Conservation (phyloP, 2,329 filamentous ascomycete genomes). For the Clarireedia paspali region DNA sequence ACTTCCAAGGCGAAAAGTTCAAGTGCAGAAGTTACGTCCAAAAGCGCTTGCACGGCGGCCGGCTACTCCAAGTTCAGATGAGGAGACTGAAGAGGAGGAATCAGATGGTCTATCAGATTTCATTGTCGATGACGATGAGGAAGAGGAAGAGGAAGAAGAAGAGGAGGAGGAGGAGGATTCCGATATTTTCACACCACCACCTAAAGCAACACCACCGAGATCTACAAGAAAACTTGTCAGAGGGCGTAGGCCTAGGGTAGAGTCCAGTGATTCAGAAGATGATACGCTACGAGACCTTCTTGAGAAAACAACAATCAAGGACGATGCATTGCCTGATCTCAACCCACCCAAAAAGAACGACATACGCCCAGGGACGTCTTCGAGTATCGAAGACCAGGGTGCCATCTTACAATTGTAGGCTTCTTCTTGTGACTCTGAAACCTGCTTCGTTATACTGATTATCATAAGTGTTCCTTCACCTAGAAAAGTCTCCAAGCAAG, state of each 20-base stretch:
- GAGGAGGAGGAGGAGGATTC: slow-evolving; percentile 21
- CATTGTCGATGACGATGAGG: slow-evolving; percentile 24
- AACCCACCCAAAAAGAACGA: slow-evolving; percentile 8
- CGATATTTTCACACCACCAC: slow-evolving; percentile 15
- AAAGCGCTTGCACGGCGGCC: neutral
- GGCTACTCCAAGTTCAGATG: neutral
- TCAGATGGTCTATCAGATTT: slow-evolving; percentile 25
- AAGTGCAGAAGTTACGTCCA: too few relatives aligned
- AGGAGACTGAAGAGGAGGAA: slow-evolving; percentile 7
- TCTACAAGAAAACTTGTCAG: slow-evolving; percentile 22
- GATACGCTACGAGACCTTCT: slow-evolving; percentile 1
- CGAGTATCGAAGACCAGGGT: slow-evolving; percentile 4
- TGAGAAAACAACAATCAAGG: slow-evolving; percentile 1
- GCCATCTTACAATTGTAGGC: slow-evolving; percentile 6
- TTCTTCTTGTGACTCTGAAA: too few relatives aligned
- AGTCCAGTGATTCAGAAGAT: slow-evolving; percentile 10
- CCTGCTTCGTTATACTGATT: slow-evolving; percentile 1
- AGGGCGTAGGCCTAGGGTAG: slow-evolving; percentile 11
- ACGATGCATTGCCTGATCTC: slow-evolving; percentile 12
- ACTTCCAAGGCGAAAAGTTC: neutral
- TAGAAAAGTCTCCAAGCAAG: slow-evolving; percentile 17
- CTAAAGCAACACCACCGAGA: slow-evolving; percentile 19
- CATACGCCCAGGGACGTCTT: slow-evolving; percentile 5
- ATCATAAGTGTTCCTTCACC: slow-evolving; percentile 19
- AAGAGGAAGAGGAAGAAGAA: slow-evolving; percentile 6